These are phyloP conservation scores for Ophiocordyceps camponoti-floridani DNA, from an alignment of 2,329 filamentous ascomycete species.

Conservation along the genomic window DNA sequence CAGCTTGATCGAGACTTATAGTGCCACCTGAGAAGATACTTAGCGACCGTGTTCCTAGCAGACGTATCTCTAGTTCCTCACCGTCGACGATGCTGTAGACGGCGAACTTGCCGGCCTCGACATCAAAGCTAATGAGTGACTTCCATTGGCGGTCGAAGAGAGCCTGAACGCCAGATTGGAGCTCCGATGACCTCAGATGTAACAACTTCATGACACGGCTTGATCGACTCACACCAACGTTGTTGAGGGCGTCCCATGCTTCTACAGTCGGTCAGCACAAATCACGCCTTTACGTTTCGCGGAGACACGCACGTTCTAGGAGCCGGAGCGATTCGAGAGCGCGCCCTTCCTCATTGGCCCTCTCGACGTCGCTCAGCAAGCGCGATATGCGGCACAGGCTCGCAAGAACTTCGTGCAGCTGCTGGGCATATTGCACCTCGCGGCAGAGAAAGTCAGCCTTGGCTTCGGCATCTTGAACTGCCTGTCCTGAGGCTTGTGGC, in stretches of 20 bases:
- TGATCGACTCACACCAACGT: slow-evolving; percentile 40
- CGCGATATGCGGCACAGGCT: slow-evolving; percentile 38
- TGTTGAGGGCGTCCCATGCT: slow-evolving; percentile 38
- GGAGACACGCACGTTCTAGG: slow-evolving; percentile 30
- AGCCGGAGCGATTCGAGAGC: slow-evolving; percentile 38
- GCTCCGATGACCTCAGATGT: slow-evolving; percentile 42
- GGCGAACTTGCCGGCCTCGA: slow-evolving; percentile 31
- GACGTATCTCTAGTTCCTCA: slow-evolving; percentile 10
- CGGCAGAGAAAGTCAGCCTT: slow-evolving; percentile 37
- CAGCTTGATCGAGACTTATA: slow-evolving; percentile 34
- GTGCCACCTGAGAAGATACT: slow-evolving; percentile 22
- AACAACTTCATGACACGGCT: slow-evolving; percentile 48
- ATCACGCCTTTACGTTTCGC: neutral
- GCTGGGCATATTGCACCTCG: slow-evolving; percentile 40
- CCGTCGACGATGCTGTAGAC: slow-evolving; percentile 35
- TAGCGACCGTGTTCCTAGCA: slow-evolving; percentile 2
- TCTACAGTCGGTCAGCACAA: slow-evolving; percentile 17
- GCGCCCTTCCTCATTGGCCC: slow-evolving; percentile 31
- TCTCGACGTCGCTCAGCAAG: slow-evolving; percentile 44
- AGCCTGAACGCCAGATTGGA: slow-evolving; percentile 48
- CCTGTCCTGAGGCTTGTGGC: slow-evolving; percentile 32
- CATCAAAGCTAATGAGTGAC: slow-evolving; percentile 44
- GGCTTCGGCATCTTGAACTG: slow-evolving; percentile 32
- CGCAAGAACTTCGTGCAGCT: slow-evolving; percentile 31
- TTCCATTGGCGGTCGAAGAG: slow-evolving; percentile 56